Conservation (phyloP, 257 asterid species). For the Gentiana dahurica region DNA sequence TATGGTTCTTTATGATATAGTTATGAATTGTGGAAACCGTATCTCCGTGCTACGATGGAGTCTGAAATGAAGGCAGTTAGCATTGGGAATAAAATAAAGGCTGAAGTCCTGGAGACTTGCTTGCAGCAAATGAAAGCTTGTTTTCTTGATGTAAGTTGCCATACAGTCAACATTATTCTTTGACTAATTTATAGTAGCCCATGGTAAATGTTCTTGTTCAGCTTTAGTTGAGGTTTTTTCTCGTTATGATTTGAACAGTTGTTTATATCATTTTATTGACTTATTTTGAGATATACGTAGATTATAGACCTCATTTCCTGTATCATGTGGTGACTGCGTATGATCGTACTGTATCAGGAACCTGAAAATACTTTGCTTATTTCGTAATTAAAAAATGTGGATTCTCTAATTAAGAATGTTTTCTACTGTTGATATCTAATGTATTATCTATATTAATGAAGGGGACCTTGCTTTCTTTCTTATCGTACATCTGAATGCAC, state of each 20-base stretch:
- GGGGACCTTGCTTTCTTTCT: not conserved
- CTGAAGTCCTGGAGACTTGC: slow-evolving; percentile 80
- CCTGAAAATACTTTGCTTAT: not conserved
- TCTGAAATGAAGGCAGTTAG: slow-evolving; percentile 87
- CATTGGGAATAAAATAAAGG: slow-evolving; percentile 67
- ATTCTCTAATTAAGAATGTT: not conserved
- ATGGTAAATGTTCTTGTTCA: not conserved
- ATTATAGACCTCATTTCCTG: not conserved
- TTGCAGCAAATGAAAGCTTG: slow-evolving; percentile 88
- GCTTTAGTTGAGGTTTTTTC: not conserved
- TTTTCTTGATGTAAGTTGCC: slow-evolving; percentile 70
- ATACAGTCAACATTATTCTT: slow-evolving; percentile 6
- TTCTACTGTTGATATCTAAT: not conserved
- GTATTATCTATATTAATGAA: not conserved
- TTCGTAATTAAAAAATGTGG: not conserved
- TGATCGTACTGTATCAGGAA: not conserved
- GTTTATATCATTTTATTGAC: not conserved
- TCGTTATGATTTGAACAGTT: not conserved
- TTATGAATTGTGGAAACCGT: slow-evolving; percentile 94
- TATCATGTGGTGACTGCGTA: not conserved
- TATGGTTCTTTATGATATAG: slow-evolving; percentile 19
- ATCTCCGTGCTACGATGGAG: slow-evolving; percentile 93
- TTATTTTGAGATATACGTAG: not conserved
- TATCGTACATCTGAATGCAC: not conserved
- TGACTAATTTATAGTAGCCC: not conserved